Conservation (phyloP, 164 flowering plant species). For the Umbellularia californica region DNA sequence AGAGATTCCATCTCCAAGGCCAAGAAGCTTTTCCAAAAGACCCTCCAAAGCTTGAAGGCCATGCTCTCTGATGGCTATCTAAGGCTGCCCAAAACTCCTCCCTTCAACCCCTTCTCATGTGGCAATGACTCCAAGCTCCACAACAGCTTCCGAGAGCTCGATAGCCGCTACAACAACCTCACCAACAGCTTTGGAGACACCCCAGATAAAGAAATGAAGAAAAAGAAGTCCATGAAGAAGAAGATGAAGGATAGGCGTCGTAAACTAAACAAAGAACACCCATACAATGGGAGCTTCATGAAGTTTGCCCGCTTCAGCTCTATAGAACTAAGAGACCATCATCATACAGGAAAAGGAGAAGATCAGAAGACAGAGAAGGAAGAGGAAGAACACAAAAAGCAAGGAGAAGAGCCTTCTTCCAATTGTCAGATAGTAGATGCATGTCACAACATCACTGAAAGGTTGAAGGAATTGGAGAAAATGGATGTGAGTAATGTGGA, state of each 20-base stretch:
- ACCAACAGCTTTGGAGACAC: background rate
- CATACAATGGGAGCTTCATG: slow-evolving; percentile 19
- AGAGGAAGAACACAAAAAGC: background rate
- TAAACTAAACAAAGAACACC: slow-evolving; percentile 7
- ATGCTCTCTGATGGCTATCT: slow-evolving; percentile 40
- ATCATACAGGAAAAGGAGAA: background rate
- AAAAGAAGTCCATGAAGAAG: background rate
- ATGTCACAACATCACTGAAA: slow-evolving; percentile 30
- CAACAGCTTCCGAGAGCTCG: slow-evolving; percentile 26
- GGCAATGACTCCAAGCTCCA: slow-evolving; percentile 12
- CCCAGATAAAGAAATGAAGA: slow-evolving; percentile 7
- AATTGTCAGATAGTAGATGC: slow-evolving; percentile 12
- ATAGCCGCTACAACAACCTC: slow-evolving; percentile 23
- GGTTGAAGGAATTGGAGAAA: slow-evolving; percentile 64
- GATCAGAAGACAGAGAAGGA: background rate
- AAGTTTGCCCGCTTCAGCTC: slow-evolving; percentile 12
- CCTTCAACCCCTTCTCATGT: slow-evolving; percentile 37
- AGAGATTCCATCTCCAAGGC: slow-evolving; percentile 45
- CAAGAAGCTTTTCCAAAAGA: slow-evolving; percentile 46
- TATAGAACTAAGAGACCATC: background rate
- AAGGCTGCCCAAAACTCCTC: slow-evolving; percentile 42
- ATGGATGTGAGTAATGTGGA: slow-evolving; percentile 52
- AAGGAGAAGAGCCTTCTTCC: slow-evolving; percentile 10
- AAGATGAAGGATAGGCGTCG: slow-evolving; percentile 1
- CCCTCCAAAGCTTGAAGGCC: slow-evolving; percentile 41